Base-by-base conservation (phyloP, 805 yeast species). In the Candida krabiensis region DNA sequence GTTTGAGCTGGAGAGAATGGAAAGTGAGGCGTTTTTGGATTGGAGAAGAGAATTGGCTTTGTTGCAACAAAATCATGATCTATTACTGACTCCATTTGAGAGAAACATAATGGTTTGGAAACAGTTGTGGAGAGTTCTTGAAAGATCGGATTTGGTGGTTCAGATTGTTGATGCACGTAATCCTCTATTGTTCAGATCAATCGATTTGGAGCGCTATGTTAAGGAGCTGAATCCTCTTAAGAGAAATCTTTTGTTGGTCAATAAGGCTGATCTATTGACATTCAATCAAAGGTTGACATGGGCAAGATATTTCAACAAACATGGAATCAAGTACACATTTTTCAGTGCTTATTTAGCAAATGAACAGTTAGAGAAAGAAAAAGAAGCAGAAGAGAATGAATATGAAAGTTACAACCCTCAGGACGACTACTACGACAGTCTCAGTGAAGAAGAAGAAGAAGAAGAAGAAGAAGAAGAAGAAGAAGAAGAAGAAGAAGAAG, bases 91-190 rank as follows among this genome's bases (percentile, higher is more conserved):
- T 0, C 99, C 99, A 4, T 93, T 91, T 58, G 99, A 93, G 69
- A 80, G 99, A 69, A 93, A 93, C 61, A 71, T 93, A 47, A 96
- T 91, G 71, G 97, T 93, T 41, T 93, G 99, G 99, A 81, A 93
- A 59, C 99, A 93, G 66, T 70, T 93, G 49, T 93, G 99, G 99
- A 78, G 99, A 66, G 99, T 93, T 30, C 86, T 89, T 17, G 99
- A 93, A 63, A 79, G 98, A 58, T 86, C 93, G 17, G 96, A 91
- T 62, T 71, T 93, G 53, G 79, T 93, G 27, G 97, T 93, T 5
- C 99, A 93, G 61, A 93, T 93, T 68, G 98, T 93, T 19, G 99
- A 93, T 67, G 98, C 97, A 9, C 77, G 99, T 65, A 89, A 87
- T 58, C 99, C 99, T 4, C 66, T 90, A 41, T 70, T 88, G 43